A percentile compares a stretch with the other conserved stretches of the same genome.
Evolutionary conservation across 768 basidiomycete genomes (phyloP).

Genomic region (Tephrocybe sp.): DNA sequence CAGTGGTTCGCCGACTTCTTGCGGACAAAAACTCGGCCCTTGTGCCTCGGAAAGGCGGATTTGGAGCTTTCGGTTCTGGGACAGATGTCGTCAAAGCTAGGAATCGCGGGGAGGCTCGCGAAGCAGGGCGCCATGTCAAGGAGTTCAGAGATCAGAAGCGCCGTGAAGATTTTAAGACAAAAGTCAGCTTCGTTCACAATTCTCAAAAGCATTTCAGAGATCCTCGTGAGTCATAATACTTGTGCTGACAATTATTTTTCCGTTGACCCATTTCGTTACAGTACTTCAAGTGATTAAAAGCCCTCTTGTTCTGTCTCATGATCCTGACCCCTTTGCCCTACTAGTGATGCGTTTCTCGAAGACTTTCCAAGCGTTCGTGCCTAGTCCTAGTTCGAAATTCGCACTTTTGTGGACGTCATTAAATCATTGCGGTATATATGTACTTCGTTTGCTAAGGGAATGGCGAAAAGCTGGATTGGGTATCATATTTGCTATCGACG

Average conservation of each 20-base stretch:
- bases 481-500: slow-evolving; percentile 30
- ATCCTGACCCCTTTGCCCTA: not conserved
- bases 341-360: slow-evolving; percentile 4
- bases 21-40: slow-evolving; percentile 84
- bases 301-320: not conserved
- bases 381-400: no score
- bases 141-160: slow-evolving; percentile 82
- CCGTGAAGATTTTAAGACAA: slow-evolving; percentile 83
- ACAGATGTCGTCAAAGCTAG: slow-evolving; percentile 85
- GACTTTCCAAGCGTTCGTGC: no score
- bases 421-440: slow-evolving; percentile 1
- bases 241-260: not conserved
- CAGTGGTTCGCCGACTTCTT: slow-evolving; percentile 74
- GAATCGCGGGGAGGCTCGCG: slow-evolving; percentile 92
- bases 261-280: not conserved
- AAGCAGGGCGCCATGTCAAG: slow-evolving; percentile 84
- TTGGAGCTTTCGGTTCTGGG: slow-evolving; percentile 82
- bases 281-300: slow-evolving; percentile 19
- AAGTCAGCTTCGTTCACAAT: slow-evolving; percentile 77
- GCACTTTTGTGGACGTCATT: not conserved
- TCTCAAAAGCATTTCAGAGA: slow-evolving; percentile 88
- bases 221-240: slow-evolving; percentile 48
- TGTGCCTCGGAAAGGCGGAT: slow-evolving; percentile 82
- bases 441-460: slow-evolving; percentile 7
- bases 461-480: slow-evolving; percentile 17